Conservation (phyloP, 2,329 filamentous ascomycete genomes). For the Incumbomyces lentus region DNA sequence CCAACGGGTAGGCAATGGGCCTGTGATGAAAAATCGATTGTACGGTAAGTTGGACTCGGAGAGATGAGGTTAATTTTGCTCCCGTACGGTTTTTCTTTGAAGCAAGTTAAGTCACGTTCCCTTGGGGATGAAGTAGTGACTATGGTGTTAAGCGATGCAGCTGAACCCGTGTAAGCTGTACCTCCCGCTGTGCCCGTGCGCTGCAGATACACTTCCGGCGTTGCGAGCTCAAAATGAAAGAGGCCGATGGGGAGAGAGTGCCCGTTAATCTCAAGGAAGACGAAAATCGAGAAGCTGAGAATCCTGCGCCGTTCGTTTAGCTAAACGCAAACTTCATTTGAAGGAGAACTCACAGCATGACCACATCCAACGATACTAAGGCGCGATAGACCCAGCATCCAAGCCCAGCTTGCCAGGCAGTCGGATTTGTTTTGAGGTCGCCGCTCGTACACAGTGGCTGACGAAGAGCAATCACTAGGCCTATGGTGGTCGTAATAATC, state of each 20-base stretch:
- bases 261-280: conserved; percentile 28
- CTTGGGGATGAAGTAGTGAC: background rate
- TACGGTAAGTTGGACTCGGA: conserved; percentile 3
- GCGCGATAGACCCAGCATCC: conserved; percentile 30
- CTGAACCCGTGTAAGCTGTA: background rate
- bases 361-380: conserved; percentile 25
- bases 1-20: background rate
- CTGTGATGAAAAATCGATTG: background rate
- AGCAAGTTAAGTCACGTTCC: background rate
- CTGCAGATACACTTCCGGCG: conserved; percentile 23
- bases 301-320: conserved; percentile 18
- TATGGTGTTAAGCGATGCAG: background rate
- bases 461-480: conserved; percentile 28
- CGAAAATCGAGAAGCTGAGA: conserved; percentile 29
- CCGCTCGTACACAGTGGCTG: conserved; percentile 26
- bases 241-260: conserved; percentile 29
- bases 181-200: conserved; percentile 17
- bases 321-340: too few relatives aligned
- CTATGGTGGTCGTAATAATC: conserved; percentile 29
- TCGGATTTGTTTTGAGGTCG: conserved; percentile 19
- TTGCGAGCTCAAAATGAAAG: conserved; percentile 20
- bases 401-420: conserved; percentile 26
- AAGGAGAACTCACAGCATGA: conserved; percentile 25
- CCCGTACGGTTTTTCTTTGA: background rate
- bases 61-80: background rate